Evolutionary conservation across 1,284 basidiomycete genomes (phyloP).

Genomic region (Puccinia hordei): DNA sequence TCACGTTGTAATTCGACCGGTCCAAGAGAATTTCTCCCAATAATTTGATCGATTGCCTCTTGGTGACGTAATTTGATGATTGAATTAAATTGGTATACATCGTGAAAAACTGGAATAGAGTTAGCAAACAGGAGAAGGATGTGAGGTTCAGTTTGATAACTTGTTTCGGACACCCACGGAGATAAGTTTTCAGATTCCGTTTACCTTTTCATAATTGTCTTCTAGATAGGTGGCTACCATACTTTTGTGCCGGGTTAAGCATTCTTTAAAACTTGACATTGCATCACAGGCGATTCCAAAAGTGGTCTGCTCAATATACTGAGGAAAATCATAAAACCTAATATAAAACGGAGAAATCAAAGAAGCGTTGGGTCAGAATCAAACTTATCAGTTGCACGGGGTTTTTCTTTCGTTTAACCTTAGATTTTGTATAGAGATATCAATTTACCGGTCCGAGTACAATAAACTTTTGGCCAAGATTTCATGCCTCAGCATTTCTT

Average conservation of each 20-base stretch:
- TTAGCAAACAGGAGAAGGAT: conserved; percentile 23
- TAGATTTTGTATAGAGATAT: conserved; percentile 59
- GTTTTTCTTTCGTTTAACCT: not conserved
- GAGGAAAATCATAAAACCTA: conserved; percentile 94
- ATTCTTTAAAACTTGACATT: conserved; percentile 84
- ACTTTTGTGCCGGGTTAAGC: conserved; percentile 85
- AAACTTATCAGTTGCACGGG: not conserved
- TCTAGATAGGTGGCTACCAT: conserved; percentile 97
- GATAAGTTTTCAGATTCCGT: conserved; percentile 54
- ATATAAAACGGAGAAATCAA: conserved; percentile 33
- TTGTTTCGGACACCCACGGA: not conserved
- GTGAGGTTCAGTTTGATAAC: not conserved
- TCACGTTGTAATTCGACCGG: conserved; percentile 94
- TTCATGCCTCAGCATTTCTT: conserved; percentile 95
- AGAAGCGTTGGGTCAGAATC: conserved; percentile 1
- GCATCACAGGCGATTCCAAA: conserved; percentile 98
- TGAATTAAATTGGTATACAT: conserved; percentile 90
- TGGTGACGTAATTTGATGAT: conserved; percentile 97
- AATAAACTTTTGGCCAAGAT: conserved; percentile 84
- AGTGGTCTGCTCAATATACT: conserved; percentile 95
- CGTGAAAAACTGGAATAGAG: conserved; percentile 74
- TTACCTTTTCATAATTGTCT: conserved; percentile 88
- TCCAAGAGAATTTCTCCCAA: conserved; percentile 97
- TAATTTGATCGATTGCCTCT: conserved; percentile 95
- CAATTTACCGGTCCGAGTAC: conserved; percentile 78